phyloP scores from a whole-genome alignment of 306 rosid species.

The Rosa lucieae region DNA sequence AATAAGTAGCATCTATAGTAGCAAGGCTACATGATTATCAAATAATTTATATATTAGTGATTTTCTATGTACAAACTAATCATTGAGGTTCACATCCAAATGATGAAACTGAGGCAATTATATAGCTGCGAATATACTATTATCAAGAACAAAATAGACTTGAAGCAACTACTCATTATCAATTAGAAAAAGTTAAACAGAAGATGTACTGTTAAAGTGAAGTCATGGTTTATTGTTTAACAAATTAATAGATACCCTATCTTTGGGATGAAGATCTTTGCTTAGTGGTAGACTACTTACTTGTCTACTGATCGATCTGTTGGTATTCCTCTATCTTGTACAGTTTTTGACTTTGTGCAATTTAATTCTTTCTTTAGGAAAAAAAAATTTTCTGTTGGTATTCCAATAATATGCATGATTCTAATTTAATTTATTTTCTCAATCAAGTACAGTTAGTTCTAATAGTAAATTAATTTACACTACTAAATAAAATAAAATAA shows the following conservation, averaged over 20 bases:
- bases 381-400: no score
- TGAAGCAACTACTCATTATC: neutral
- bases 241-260: neutral
- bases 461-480: neutral
- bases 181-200: neutral
- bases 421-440: neutral
- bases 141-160: neutral
- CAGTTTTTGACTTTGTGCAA: no score
- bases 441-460: neutral
- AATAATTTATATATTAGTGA: slow-evolving; percentile 14
- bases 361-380: no score
- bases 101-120: slow-evolving; percentile 15
- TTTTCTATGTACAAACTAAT: slow-evolving; percentile 20
- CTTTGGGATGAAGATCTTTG: slow-evolving; percentile 17
- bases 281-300: slow-evolving; percentile 12
- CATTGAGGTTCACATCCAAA: slow-evolving; percentile 26
- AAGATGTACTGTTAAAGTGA: slow-evolving; percentile 13
- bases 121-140: neutral
- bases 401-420: neutral
- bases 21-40: slow-evolving; percentile 11
- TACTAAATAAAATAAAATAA: neutral
- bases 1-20: neutral
- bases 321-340: no score
- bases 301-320: neutral
- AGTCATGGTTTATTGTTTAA: slow-evolving; percentile 10